A percentile compares a stretch with the other conserved stretches of the same genome.
phyloP scores from a whole-genome alignment of 441 rosid species.

The Arabidopsis hybrid region DNA sequence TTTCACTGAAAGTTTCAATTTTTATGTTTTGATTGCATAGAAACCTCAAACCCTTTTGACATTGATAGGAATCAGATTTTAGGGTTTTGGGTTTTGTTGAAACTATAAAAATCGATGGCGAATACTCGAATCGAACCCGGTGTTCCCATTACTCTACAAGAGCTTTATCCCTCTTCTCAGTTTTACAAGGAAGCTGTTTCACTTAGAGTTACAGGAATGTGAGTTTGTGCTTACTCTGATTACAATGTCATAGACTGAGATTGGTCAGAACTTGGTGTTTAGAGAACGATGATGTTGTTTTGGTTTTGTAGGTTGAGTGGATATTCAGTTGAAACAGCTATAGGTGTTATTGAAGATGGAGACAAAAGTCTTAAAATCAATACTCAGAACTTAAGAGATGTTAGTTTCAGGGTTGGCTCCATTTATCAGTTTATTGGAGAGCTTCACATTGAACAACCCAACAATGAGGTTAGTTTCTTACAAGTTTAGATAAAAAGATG shows the following conservation, averaged over 20 bases:
- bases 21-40: too few relatives aligned
- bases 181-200: constrained; percentile 66
- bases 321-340: constrained; percentile 62
- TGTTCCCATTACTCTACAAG: constrained; percentile 57
- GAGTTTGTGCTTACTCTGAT: constrained; percentile 34
- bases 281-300: constrained; percentile 4
- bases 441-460: constrained; percentile 55
- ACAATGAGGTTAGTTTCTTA: constrained; percentile 52
- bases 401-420: constrained; percentile 72
- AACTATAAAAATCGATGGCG: constrained; percentile 49
- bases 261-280: not conserved
- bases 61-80: too few relatives aligned
- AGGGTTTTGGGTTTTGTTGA: constrained; percentile 6
- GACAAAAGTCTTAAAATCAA: constrained; percentile 58
- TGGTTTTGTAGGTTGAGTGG: constrained; percentile 56
- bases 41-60: too few relatives aligned
- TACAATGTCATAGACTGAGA: not conserved
- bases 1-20: too few relatives aligned
- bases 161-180: constrained; percentile 61
- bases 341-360: constrained; percentile 67
- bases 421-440: constrained; percentile 89
- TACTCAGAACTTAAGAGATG: constrained; percentile 74
- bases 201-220: constrained; percentile 75
- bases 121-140: constrained; percentile 52
- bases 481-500: not conserved